These are phyloP conservation scores for Penstemon barbatus DNA, from an alignment of 257 asterid genomes.

Conservation along the genomic window DNA sequence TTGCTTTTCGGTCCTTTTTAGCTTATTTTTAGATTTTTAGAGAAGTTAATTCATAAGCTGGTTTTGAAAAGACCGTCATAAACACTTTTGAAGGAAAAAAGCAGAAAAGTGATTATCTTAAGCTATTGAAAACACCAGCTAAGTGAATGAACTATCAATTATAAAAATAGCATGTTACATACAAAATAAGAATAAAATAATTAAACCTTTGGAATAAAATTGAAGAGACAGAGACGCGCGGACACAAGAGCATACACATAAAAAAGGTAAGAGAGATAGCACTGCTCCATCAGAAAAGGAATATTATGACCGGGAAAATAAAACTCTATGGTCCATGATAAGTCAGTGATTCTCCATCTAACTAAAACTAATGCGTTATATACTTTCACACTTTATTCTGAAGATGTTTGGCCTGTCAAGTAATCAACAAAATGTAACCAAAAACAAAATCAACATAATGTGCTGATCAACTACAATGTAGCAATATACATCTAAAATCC, in stretches of 20 bases:
- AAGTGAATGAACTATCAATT: too few relatives aligned
- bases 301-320: neutral
- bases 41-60: too few relatives aligned
- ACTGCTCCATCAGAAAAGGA: neutral
- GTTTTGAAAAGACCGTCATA: too few relatives aligned
- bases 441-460: neutral
- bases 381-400: neutral
- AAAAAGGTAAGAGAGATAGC: neutral
- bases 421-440: neutral
- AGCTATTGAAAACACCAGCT: too few relatives aligned
- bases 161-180: neutral
- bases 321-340: neutral
- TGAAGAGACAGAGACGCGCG: neutral
- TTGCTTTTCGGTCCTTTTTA: too few relatives aligned
- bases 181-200: neutral
- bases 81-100: too few relatives aligned
- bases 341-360: conserved; percentile 19
- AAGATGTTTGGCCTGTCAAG: conserved; percentile 1
- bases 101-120: too few relatives aligned
- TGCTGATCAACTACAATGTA: neutral
- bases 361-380: conserved; percentile 11
- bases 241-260: too few relatives aligned
- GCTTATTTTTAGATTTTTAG: too few relatives aligned
- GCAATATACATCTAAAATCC: neutral
- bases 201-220: neutral